These are phyloP conservation scores for Leccinum imitatum DNA, from an alignment of 768 basidiomycete genomes.

Conservation along the genomic window DNA sequence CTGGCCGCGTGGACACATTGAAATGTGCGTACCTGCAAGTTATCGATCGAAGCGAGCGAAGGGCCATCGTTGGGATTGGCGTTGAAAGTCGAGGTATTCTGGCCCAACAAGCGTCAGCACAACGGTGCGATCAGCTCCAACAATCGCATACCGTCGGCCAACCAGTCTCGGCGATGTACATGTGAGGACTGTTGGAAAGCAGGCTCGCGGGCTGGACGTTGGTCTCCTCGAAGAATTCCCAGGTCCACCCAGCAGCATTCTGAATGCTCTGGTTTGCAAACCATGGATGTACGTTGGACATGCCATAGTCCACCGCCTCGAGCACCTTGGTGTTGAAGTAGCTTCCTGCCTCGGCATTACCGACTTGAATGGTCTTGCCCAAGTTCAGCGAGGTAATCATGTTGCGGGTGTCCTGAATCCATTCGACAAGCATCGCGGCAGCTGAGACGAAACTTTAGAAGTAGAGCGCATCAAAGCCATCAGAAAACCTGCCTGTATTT, in stretches of 20 bases:
- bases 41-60: constrained; percentile 55
- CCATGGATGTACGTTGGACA: constrained; percentile 94
- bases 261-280: constrained; percentile 78
- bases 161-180: constrained; percentile 95
- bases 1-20: neutral
- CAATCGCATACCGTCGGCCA: constrained; percentile 65
- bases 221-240: constrained; percentile 68
- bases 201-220: constrained; percentile 56
- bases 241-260: constrained; percentile 78
- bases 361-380: constrained; percentile 62
- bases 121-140: neutral
- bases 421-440: constrained; percentile 58
- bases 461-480: neutral
- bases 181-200: constrained; percentile 69
- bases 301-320: constrained; percentile 63
- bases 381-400: constrained; percentile 58
- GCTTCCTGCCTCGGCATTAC: constrained; percentile 83
- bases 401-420: constrained; percentile 65
- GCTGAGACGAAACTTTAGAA: constrained; percentile 34
- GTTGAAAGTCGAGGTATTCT: constrained; percentile 58
- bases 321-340: constrained; percentile 77
- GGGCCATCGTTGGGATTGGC: constrained; percentile 66
- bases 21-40: constrained; percentile 49
- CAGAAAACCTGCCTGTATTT: constrained; percentile 32
- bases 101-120: constrained; percentile 5